These are phyloP conservation scores for Silene noctiflora DNA, from an alignment of 179 eudicot species.

Conservation along the genomic window DNA sequence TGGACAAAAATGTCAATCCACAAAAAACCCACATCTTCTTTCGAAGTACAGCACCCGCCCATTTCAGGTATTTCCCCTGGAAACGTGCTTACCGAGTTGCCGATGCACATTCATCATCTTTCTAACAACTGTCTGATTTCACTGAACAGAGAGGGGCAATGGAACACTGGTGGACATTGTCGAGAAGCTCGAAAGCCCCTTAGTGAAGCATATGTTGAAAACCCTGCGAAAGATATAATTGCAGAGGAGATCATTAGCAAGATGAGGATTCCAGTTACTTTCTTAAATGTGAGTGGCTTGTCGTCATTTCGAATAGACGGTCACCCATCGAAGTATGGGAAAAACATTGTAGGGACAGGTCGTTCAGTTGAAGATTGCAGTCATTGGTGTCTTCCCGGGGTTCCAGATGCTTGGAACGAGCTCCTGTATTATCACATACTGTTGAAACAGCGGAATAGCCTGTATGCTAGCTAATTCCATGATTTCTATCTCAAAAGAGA, in stretches of 20 bases:
- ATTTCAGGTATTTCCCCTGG: conserved; percentile 66
- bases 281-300: conserved; percentile 57
- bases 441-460: conserved; percentile 22
- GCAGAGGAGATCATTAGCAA: conserved; percentile 50
- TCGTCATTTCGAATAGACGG: conserved; percentile 81
- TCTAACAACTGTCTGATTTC: conserved; percentile 17
- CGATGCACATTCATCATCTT: background rate
- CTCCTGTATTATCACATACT: conserved; percentile 53
- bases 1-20: conserved; percentile 58
- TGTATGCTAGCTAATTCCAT: conserved; percentile 19
- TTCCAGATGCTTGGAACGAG: conserved; percentile 84
- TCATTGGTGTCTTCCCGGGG: conserved; percentile 96
- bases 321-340: conserved; percentile 82
- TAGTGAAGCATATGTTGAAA: conserved; percentile 25
- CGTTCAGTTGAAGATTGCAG: conserved; percentile 81
- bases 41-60: conserved; percentile 86
- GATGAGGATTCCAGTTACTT: conserved; percentile 72
- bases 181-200: conserved; percentile 63
- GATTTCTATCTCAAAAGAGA: background rate
- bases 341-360: conserved; percentile 31
- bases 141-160: conserved; percentile 71
- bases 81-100: background rate
- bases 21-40: conserved; percentile 69
- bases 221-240: conserved; percentile 55
- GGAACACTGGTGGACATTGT: conserved; percentile 94